Evolutionary conservation across 2,329 filamentous ascomycete genomes (phyloP).

Genomic region (Sporothrix pallida): DNA sequence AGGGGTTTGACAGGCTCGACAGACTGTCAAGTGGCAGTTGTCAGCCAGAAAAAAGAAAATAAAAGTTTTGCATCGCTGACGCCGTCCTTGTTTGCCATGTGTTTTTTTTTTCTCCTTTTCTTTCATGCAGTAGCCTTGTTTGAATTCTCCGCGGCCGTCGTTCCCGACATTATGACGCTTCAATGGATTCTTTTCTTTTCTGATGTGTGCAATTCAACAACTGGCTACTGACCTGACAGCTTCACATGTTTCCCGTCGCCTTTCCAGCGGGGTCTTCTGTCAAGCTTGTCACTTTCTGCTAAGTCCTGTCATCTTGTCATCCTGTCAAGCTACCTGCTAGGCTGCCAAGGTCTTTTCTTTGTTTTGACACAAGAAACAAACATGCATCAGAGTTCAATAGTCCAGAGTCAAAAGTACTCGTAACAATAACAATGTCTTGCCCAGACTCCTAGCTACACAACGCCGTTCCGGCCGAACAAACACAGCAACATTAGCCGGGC

Average conservation of each 20-base stretch:
- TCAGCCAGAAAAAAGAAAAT: background rate
- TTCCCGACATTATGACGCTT: background rate
- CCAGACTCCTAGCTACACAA: background rate
- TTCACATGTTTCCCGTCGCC: background rate
- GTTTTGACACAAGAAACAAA: background rate
- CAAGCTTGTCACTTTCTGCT: background rate
- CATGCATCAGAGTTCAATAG: background rate
- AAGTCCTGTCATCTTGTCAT: too few species aligned
- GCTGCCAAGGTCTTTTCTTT: too few species aligned
- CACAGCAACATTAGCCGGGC: constrained; percentile 33
- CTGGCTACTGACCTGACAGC: background rate
- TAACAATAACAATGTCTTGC: background rate
- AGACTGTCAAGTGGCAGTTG: background rate
- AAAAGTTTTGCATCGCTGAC: background rate
- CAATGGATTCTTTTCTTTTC: background rate
- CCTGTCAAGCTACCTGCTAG: background rate
- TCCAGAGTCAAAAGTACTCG: background rate
- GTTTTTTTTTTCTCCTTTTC: background rate
- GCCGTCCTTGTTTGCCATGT: background rate
- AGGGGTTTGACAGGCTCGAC: background rate
- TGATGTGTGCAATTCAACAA: background rate
- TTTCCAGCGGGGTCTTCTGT: background rate
- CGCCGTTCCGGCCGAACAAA: constrained; percentile 1
- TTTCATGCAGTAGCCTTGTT: constrained; percentile 17
- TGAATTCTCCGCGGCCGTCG: constrained; percentile 3